Percentiles rank a stretch among this genome's conserved stretches.
phyloP scores from a whole-genome alignment of 805 yeast genomes.

The Ogataea thermomethanolica region DNA sequence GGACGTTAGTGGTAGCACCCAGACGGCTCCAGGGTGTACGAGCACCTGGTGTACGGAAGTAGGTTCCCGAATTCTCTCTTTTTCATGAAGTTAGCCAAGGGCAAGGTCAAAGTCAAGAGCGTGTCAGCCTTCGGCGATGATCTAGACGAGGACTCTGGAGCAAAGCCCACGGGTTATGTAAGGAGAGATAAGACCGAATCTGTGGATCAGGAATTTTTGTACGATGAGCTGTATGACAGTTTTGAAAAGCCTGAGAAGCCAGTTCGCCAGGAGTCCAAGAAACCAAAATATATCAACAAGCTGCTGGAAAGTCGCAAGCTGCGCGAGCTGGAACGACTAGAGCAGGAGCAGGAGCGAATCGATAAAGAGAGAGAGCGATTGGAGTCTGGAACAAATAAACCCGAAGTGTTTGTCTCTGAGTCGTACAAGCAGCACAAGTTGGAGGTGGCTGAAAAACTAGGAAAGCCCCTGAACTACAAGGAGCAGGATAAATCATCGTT shows the following conservation, averaged over 20 bases:
- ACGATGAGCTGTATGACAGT: slow-evolving; percentile 47
- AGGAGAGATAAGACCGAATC: neutral
- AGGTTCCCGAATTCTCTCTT: neutral
- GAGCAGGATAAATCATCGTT: too few species aligned
- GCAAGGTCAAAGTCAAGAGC: slow-evolving; percentile 5
- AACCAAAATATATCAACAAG: slow-evolving; percentile 36
- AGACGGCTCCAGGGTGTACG: too few species aligned
- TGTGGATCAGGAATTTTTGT: slow-evolving; percentile 29
- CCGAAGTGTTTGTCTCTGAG: slow-evolving; percentile 46
- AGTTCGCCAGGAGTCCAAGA: slow-evolving; percentile 19
- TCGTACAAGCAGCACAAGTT: slow-evolving; percentile 42
- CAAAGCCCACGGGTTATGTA: neutral
- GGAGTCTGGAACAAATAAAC: slow-evolving; percentile 19
- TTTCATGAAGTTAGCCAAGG: slow-evolving; percentile 8
- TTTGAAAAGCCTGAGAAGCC: slow-evolving; percentile 32
- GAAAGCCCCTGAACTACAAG: neutral
- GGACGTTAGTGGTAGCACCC: too few species aligned
- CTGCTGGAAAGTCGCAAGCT: slow-evolving; percentile 42
- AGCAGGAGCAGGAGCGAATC: slow-evolving; percentile 36
- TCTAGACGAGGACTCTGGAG: slow-evolving; percentile 1
- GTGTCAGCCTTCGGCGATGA: slow-evolving; percentile 3
- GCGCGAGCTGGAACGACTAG: slow-evolving; percentile 44
- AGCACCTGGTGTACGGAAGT: too few species aligned
- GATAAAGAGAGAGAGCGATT: slow-evolving; percentile 12
- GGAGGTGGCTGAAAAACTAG: slow-evolving; percentile 4